phyloP scores from a whole-genome alignment of 768 basidiomycete species.

The Hemileccinum impolitum region DNA sequence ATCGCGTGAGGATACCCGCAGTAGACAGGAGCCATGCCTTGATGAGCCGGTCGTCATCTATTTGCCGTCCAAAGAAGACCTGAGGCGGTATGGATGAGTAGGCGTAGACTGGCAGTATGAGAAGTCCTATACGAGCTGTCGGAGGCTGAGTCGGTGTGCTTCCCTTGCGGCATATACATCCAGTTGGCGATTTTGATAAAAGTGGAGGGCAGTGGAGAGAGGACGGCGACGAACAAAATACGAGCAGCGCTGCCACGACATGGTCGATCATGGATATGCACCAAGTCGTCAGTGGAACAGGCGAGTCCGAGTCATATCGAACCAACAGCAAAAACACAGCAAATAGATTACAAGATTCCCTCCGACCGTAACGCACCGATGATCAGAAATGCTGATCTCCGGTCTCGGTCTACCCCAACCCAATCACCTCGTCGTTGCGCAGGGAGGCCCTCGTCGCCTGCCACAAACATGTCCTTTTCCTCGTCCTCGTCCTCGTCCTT shows the following conservation, averaged over 20 bases:
- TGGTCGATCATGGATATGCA: background rate
- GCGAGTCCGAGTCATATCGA: background rate
- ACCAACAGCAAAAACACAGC: background rate
- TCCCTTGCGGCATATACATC: slow-evolving; percentile 76
- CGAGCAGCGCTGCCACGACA: slow-evolving; percentile 22
- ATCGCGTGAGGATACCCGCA: background rate
- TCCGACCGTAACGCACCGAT: slow-evolving; percentile 74
- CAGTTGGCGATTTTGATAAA: slow-evolving; percentile 81
- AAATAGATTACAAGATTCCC: slow-evolving; percentile 49
- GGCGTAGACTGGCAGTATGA: background rate
- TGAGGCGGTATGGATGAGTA: slow-evolving; percentile 27
- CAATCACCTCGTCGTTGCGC: slow-evolving; percentile 60
- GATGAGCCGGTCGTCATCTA: slow-evolving; percentile 74
- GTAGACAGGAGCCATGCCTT: slow-evolving; percentile 43
- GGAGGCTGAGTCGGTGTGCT: slow-evolving; percentile 66
- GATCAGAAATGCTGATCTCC: slow-evolving; percentile 75
- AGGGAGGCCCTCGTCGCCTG: slow-evolving; percentile 53
- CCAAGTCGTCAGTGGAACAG: background rate
- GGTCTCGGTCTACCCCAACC: slow-evolving; percentile 75
- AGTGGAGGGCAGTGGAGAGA: slow-evolving; percentile 49
- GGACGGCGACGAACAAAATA: slow-evolving; percentile 16
- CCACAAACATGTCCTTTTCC: slow-evolving; percentile 57
- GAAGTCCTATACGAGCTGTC: slow-evolving; percentile 62
- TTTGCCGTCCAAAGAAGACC: slow-evolving; percentile 85
- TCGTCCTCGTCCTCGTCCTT: slow-evolving; percentile 19